Conservation (phyloP, 768 basidiomycete species). For the Hysterangium stoloniferum region DNA sequence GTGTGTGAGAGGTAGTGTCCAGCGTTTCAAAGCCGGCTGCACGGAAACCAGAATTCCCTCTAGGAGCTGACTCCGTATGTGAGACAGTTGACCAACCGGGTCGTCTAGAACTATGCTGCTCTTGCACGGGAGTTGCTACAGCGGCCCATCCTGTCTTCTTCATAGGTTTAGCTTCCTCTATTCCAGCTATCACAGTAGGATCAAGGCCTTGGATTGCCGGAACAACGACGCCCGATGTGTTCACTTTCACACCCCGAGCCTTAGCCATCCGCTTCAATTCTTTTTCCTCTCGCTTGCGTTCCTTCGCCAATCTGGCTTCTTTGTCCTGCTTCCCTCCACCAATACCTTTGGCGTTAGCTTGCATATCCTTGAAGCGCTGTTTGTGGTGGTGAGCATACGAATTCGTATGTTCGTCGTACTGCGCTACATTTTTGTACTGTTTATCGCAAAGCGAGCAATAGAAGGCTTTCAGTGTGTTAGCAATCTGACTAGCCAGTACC, state of each 20-base stretch:
- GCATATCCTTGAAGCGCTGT: slow-evolving; percentile 75
- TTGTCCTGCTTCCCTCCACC: slow-evolving; percentile 50
- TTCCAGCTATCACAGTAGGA: slow-evolving; percentile 12
- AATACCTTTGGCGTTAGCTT: slow-evolving; percentile 50
- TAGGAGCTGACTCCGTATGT: slow-evolving; percentile 14
- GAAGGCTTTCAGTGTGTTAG: slow-evolving; percentile 59
- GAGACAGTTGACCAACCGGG: slow-evolving; percentile 18
- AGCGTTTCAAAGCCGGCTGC: slow-evolving; percentile 63
- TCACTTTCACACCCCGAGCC: slow-evolving; percentile 61
- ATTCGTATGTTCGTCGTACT: slow-evolving; percentile 86
- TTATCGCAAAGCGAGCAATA: slow-evolving; percentile 82
- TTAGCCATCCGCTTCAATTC: slow-evolving; percentile 78
- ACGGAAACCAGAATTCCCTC: slow-evolving; percentile 40
- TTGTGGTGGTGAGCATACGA: slow-evolving; percentile 86
- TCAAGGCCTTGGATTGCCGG: slow-evolving; percentile 12
- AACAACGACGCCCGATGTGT: slow-evolving; percentile 20
- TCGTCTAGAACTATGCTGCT: slow-evolving; percentile 4
- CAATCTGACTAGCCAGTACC: slow-evolving; percentile 62
- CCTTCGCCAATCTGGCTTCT: slow-evolving; percentile 73
- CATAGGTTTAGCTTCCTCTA: slow-evolving; percentile 24
- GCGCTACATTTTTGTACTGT: slow-evolving; percentile 78
- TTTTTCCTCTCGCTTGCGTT: slow-evolving; percentile 78
- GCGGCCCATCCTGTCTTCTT: slow-evolving; percentile 46
- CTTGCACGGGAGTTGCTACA: slow-evolving; percentile 24
- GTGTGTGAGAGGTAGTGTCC: slow-evolving; percentile 38